Conservation (phyloP, 2,329 filamentous ascomycete species). For the Tolypocladium capitatum region DNA sequence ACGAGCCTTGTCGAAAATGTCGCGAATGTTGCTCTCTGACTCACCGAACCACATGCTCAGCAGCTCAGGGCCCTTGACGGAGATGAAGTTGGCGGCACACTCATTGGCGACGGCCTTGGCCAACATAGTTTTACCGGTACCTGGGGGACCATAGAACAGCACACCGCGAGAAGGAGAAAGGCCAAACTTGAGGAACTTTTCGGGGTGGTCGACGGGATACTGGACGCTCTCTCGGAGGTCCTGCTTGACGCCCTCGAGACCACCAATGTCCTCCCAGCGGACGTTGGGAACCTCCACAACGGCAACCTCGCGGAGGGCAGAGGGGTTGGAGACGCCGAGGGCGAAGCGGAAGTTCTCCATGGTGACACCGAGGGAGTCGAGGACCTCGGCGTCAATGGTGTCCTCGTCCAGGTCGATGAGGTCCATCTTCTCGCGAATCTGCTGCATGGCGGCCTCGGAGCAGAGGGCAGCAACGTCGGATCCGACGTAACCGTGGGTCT, state of each 20-base stretch:
- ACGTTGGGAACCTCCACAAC: slow-evolving; percentile 99
- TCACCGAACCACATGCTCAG: slow-evolving; percentile 99
- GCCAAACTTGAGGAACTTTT: slow-evolving; percentile 99
- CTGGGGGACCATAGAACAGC: slow-evolving; percentile 94
- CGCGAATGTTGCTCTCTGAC: slow-evolving; percentile 98
- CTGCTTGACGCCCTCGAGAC: slow-evolving; percentile 95
- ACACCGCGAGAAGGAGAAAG: slow-evolving; percentile 96
- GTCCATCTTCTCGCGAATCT: slow-evolving; percentile 99
- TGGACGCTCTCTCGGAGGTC: slow-evolving; percentile 98
- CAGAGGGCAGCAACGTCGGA: slow-evolving; percentile 97
- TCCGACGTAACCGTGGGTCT: slow-evolving; percentile 98
- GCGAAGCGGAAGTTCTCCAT: slow-evolving; percentile 99
- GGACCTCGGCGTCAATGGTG: slow-evolving; percentile 95
- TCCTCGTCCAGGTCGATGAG: slow-evolving; percentile 98
- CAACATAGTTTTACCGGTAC: slow-evolving; percentile 99
- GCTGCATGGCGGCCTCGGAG: slow-evolving; percentile 98
- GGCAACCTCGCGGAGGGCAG: slow-evolving; percentile 93
- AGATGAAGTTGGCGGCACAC: slow-evolving; percentile 99
- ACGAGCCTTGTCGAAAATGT: slow-evolving; percentile 99
- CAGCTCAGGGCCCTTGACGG: slow-evolving; percentile 94
- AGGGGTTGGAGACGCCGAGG: slow-evolving; percentile 95
- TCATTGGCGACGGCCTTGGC: slow-evolving; percentile 99
- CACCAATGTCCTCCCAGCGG: slow-evolving; percentile 99
- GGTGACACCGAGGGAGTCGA: slow-evolving; percentile 94
- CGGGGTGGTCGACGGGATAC: slow-evolving; percentile 97